Evolutionary conservation across 805 yeast species (phyloP), one percentile per base, ranked within the genome.

Genomic region (Debaryomyces tyrocola): DNA sequence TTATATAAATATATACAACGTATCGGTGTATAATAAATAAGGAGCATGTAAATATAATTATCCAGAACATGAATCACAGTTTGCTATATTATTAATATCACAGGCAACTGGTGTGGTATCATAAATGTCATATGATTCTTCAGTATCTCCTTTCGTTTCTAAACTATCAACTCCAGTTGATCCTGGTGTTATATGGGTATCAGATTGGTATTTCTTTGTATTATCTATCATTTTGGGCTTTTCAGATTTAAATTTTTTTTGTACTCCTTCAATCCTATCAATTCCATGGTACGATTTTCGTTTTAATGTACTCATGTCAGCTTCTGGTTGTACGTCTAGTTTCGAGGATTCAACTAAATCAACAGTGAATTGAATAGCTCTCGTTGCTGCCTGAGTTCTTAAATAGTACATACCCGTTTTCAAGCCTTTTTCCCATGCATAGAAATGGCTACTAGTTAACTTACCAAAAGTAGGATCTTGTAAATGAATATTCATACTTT

Each of bases 401-500:
- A 60, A 63, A 57, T 58, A 70, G 61, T 58, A 71, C 74, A 61
- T 69, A 27, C 73, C 74, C 39, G 69, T 73, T 55, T 57, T 74
- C 63, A 58, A 63, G 10, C 66, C 74, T 48, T 54, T 64, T 49
- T 57, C 67, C 72, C 74, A 69, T 1, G 69, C 67, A 46, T 67
- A 77, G 52, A 57, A 79, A 58, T 62, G 80, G 60, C 57, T 78
- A 57, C 65, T 74, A 45, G 70, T 74, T 47, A 63, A 70, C 56
- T 66, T 66, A 1, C 69, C 69, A 38, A 67, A 59, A 1, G 74
- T 63, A 4, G 75, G 75, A 40, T 62, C 58, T 43, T 60, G 58
- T 52, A 72, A 52, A 51, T 68, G 60, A 37, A 72, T 70, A 47
- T 72, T 72, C 70, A 69, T 70, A 44, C 82, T 77, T 50, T 70